Base-by-base conservation (phyloP, 768 basidiomycete genomes). In the Cystofilobasidium macerans region DNA sequence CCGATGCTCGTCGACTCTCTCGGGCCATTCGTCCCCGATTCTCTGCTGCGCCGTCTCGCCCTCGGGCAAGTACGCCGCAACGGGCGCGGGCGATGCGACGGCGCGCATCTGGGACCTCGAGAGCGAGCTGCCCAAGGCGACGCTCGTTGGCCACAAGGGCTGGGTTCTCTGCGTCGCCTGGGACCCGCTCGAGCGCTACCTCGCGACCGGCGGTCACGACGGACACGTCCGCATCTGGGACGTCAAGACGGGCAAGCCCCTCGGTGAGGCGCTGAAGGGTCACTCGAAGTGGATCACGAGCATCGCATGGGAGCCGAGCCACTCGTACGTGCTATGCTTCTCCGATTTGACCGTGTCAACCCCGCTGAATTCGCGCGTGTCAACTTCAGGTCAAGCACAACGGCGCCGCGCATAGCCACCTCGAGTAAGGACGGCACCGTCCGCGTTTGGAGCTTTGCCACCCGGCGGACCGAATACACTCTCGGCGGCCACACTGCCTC, bases 161-260 rank as follows among this genome's bases (percentile, higher is more conserved):
- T 97, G 93, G 94, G 91, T 99, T 1, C 81, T 98, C 1, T 97
- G 91, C 71, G 88, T 92, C 6, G 95, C 97, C 73, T 99, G 94
- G 93, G 92, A 97, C 72, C 88, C 88, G 0, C 82, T 88, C 80
- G 93, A 97, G 73, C 79, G 91, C 51, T 86, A 85, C 71, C 78
- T 98, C 18, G 94, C 93, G 0, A 91, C 89, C 4, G 95, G 95
- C 1, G 92, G 92, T 0, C 87, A 97, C 73, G 93, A 99, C 75
- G 88, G 89, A 22, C 51, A 85, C 83, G 85, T 88, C 30, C 80
- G 91, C 59, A 76, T 98, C 66, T 99, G 94, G 95, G 88, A 95
- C 71, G 92, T 91, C 18, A 88, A 86, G 73, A 86, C 86, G 0
- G 93, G 95, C 32, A 89, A 89, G 72, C 80, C 89, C 0, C 80